Evolutionary conservation across 108 stramenopile species (phyloP).

Genomic region (Chaetoceros tenuissimus): DNA sequence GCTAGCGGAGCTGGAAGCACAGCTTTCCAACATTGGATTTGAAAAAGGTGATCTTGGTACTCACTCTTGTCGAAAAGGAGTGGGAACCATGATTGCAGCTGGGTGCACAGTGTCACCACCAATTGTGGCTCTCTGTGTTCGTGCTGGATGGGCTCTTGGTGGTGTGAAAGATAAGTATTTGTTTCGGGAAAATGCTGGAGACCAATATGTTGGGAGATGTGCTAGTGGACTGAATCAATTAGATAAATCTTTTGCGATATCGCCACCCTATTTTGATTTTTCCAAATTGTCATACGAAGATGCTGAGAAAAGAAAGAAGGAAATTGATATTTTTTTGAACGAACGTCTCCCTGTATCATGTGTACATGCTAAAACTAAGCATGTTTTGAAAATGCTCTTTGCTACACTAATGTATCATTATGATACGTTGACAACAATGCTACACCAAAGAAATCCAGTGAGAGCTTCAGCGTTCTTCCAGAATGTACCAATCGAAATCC

Average conservation of each 20-base stretch:
- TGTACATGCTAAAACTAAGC: not conserved
- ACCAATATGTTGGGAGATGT: conserved; percentile 13
- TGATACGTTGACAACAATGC: not conserved
- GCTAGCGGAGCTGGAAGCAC: not conserved
- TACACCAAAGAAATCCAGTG: conserved; percentile 1
- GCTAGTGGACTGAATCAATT: not conserved
- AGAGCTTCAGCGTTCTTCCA: conserved; percentile 5
- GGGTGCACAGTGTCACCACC: conserved; percentile 12
- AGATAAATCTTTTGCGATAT: not conserved
- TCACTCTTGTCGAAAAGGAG: conserved; percentile 16
- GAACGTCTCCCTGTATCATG: not conserved
- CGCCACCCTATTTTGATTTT: not conserved
- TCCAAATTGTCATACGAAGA: not conserved
- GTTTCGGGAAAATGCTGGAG: conserved; percentile 9
- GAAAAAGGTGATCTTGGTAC: conserved; percentile 6
- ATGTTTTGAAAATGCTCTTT: conserved; percentile 1
- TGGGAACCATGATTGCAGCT: not conserved
- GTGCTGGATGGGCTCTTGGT: conserved; percentile 11
- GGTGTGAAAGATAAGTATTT: conserved; percentile 13
- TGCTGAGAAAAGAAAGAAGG: not conserved
- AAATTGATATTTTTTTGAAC: not conserved
- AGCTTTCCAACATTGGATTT: conserved; percentile 3
- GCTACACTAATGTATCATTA: conserved; percentile 4
- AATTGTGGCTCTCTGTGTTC: conserved; percentile 8
- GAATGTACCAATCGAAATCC: conserved; percentile 1